Base-by-base conservation (phyloP, 495 filamentous ascomycete species). In the Penicillium samsonianum region DNA sequence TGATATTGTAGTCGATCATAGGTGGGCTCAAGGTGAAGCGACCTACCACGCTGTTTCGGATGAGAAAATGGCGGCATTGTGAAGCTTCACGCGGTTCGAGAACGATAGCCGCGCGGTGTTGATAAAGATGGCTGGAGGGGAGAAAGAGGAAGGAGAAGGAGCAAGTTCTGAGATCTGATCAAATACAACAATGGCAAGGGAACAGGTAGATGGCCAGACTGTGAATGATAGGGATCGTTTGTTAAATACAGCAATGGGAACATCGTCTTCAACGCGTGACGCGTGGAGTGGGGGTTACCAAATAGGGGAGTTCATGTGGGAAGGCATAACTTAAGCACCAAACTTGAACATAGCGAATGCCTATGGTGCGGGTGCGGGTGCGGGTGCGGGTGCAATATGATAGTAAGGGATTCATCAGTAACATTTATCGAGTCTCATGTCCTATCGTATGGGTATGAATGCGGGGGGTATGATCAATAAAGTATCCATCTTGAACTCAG, bases 361-460 rank as follows among this genome's bases (percentile, higher is more conserved):
- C 23, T 28, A 23, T 9, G n/a, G 25, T 9, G 11, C 19, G 11
- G 20, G n/a, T n/a, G n/a, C n/a, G n/a, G n/a, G n/a, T n/a, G n/a
- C n/a, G n/a, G n/a, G n/a, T n/a, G n/a, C n/a, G n/a, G n/a, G 23
- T 26, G 7, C 25, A 25, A 40, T 38, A 17, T 17, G n/a, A 33
- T 9, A 38, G 16, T 38, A 38, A 28, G 42, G 20, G 5, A 40
- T 55, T n/a, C 20, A 35, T 47, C 16, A 38, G 16, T 46, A 26
- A 17, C 38, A 55, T 46, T 53, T 19, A 47, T 55, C 46, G 31
- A 37, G 8, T 31, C 12, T 46, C 31, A 55, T 40, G 33, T 54
- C 53, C 22, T 38, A 20, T 37, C 20, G 11, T 55, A 26, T 31
- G 52, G 35, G 38, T 62, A 60, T 60, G 25, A 37, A 43, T 26